These are phyloP conservation scores for Stentor coeruleus DNA, from an alignment of 73 alveolate species.

Conservation along the genomic window DNA sequence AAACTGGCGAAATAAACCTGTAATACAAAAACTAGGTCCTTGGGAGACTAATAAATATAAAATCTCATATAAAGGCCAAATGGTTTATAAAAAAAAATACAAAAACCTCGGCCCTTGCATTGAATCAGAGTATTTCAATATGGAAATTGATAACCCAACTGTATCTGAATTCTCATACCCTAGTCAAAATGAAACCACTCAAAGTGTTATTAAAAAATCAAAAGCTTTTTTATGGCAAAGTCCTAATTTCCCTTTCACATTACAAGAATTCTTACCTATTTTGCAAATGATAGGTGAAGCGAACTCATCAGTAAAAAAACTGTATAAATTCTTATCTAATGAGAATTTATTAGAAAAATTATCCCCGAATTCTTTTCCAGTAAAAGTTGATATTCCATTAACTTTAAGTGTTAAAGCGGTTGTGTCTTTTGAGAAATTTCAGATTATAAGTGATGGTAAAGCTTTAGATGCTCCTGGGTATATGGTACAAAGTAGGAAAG, in stretches of 20 bases:
- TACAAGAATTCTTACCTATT: background rate
- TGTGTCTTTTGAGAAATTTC: conserved; percentile 18
- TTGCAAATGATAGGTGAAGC: background rate
- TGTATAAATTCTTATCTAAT: background rate
- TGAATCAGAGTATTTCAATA: background rate
- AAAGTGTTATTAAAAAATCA: conserved; percentile 3
- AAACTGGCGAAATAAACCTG: background rate
- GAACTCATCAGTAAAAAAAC: conserved; percentile 11
- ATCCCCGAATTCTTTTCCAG: conserved; percentile 5
- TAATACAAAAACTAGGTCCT: background rate
- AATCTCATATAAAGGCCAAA: background rate
- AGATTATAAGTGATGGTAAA: background rate
- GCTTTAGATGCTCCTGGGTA: background rate
- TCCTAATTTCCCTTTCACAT: background rate
- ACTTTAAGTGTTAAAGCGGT: background rate
- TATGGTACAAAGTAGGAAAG: background rate
- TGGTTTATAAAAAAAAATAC: background rate
- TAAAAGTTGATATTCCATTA: conserved; percentile 20
- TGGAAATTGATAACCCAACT: background rate
- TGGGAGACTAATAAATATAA: background rate
- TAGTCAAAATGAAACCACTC: background rate
- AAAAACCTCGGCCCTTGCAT: background rate
- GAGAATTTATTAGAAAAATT: background rate
- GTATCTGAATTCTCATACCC: background rate
- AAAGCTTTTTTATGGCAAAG: conserved; percentile 25